Base-by-base conservation (phyloP, 1,284 basidiomycete species). In the Puccinia brachypodii region DNA sequence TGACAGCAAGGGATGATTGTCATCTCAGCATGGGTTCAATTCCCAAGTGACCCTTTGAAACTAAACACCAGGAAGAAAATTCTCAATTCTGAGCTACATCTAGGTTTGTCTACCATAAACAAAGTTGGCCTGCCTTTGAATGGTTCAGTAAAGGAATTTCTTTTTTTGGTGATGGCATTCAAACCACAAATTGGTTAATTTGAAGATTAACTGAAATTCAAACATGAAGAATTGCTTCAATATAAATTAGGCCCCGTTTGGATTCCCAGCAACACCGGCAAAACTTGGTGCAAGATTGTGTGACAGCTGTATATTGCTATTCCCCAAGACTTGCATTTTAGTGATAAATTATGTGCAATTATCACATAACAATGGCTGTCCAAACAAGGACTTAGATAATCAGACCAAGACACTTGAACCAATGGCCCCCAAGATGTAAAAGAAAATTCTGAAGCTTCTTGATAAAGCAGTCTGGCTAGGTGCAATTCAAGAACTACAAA, bases 401-500 rank as follows among this genome's bases (percentile, higher is more conserved):
- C 16, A 19, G 6, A 76, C 53, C 7, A 42, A 76, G 25, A 25
- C 42, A 16, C 33, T 22, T 14, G 6, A 1, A n/a, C 53, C 36
- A 11, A 31, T 22, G n/a, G n/a, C n/a, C 13, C 62, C 75, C 0
- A 77, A 28, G 19, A 47, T 8, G 3, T 78, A 69, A 3, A 47
- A 44, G 13, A 16, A 78, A 33, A 66, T 66, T 16, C 64, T 78
- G 19, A 53, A 53, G 9, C 42, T 33, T 11, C 76, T 33, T 6
- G 76, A 78, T 2, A 33, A 33, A 11, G 58, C 44, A 16, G 42
- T 1, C 2, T 77, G 75, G 75, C 14, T 42, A 3, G n/a, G n/a
- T 0, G 75, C 75, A 8, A 64, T 62, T 9, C 25, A 47, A 22
- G 75, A 77, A 28, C n/a, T 77, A 11, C 16, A 66, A 22, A 75